Base-by-base conservation (phyloP, 2,329 filamentous ascomycete genomes). In the Pseudonectria buxi region DNA sequence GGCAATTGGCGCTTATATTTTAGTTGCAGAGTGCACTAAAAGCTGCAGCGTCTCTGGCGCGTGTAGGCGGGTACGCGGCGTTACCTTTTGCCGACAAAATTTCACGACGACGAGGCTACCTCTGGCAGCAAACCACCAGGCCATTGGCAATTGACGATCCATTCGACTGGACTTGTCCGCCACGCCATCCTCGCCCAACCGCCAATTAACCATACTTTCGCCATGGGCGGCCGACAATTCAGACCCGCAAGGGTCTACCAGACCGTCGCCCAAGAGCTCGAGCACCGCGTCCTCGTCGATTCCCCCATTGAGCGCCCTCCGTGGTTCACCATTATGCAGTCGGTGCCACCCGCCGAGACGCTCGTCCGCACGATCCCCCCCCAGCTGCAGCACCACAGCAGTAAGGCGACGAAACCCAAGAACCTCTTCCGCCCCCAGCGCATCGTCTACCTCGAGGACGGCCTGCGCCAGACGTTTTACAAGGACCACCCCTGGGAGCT, bases 401-500 rank as follows among this genome's bases (percentile, higher is more conserved):
- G 58, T n/a, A 76, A 71, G 51, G 39, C 50, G 22, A 63, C 65
- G 33, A 69, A 71, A 57, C 72, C 83, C 22, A 87, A 78, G 62
- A 78, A 80, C 49, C 67, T 95, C 51, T 96, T 89, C 69, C 78
- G 81, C 50, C 92, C 92, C 2, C 76, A 88, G 46, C 65, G 69
- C 39, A 81, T 98, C 45, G 67, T 66, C 35, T 95, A 92, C 58
- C 77, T 83, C 41, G 92, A 98, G 61, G 92, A 98, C 63, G 63
- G 67, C 41, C 70, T 98, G 54, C 81, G 92, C 45, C 71, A 65
- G 48, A 77, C 81, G 18, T 98, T 96, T 67, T 98, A 86, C 68
- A 78, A 74, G 54, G 90, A 98, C 61, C 92, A 98, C 59, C 92
- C 92, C 5, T 98, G 92, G 92, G 92, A 98, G 64, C 68, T 98